phyloP scores from a whole-genome alignment of 345 rosid species.

The Lepidium didymum region DNA sequence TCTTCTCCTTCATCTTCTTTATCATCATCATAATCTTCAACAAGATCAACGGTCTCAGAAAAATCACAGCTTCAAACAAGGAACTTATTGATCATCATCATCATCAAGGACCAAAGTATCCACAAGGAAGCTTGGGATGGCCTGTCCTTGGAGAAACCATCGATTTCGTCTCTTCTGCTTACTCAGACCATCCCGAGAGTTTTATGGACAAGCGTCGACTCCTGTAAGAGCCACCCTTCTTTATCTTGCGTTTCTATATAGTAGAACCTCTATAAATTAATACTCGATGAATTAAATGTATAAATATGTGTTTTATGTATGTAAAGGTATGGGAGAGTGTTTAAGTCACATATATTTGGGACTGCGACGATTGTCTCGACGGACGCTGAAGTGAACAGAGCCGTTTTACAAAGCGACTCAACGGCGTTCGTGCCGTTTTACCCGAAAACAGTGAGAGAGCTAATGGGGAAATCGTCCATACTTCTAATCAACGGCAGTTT shows the following conservation, averaged over 20 bases:
- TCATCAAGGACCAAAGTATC: conserved; percentile 28
- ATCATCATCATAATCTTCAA: conserved; percentile 26
- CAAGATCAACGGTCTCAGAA: conserved; percentile 23
- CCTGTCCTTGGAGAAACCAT: conserved; percentile 87
- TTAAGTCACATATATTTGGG: conserved; percentile 95
- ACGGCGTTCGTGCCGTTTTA: conserved; percentile 78
- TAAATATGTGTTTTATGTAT: background rate
- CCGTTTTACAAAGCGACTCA: conserved; percentile 80
- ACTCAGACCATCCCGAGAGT: conserved; percentile 78
- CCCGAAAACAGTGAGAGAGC: conserved; percentile 86
- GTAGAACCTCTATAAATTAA: no score
- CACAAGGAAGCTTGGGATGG: conserved; percentile 78
- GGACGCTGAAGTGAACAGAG: conserved; percentile 80
- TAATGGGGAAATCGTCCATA: conserved; percentile 95
- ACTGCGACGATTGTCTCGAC: conserved; percentile 78
- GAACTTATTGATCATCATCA: conserved; percentile 1
- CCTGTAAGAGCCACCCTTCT: conserved; percentile 33
- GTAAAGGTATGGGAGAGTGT: conserved; percentile 83
- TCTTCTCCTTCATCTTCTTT: conserved; percentile 20
- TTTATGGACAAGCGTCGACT: conserved; percentile 83
- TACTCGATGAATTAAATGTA: background rate
- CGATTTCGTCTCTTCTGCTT: conserved; percentile 76
- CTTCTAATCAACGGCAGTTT: conserved; percentile 74
- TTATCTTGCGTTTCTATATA: background rate
- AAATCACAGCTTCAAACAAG: conserved; percentile 11